Percentiles rank a stretch among this genome's conserved stretches.
Conservation (phyloP, 805 yeast genomes). For the Wickerhamomyces bisporus region DNA sequence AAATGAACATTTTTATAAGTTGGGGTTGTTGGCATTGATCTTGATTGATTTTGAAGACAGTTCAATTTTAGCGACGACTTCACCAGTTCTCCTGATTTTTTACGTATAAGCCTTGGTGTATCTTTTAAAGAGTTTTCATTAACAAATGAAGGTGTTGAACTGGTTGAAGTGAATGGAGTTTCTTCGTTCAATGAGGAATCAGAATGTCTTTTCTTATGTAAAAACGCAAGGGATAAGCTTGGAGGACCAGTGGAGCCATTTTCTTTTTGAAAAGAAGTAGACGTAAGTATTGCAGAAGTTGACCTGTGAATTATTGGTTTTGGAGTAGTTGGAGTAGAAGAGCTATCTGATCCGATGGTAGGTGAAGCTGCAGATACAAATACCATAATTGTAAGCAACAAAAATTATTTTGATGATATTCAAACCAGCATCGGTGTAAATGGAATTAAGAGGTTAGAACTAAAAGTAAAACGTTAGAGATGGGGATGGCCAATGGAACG, state of each 20-base stretch:
- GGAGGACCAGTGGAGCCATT: constrained; percentile 3
- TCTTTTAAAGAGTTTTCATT: background rate
- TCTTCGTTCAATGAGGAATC: constrained; percentile 6
- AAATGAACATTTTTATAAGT: constrained; percentile 77
- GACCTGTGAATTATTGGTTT: background rate
- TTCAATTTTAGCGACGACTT: constrained; percentile 61
- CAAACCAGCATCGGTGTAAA: too few relatives aligned
- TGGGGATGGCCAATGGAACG: too few relatives aligned
- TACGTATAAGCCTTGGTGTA: constrained; percentile 50
- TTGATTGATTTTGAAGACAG: constrained; percentile 29
- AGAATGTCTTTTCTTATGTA: constrained; percentile 18
- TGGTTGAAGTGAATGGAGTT: background rate
- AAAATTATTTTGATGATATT: background rate
- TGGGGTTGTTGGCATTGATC: constrained; percentile 50
- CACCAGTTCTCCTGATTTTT: constrained; percentile 84
- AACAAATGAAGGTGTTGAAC: background rate
- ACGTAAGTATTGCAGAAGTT: background rate
- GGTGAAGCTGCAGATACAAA: background rate
- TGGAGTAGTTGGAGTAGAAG: background rate
- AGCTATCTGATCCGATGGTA: background rate
- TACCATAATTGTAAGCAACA: background rate
- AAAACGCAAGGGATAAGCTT: constrained; percentile 15
- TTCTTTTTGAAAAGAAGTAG: background rate
- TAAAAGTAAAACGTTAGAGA: too few relatives aligned
- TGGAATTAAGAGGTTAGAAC: too few relatives aligned